A percentile compares a stretch with the other conserved stretches of the same genome.
phyloP scores from a whole-genome alignment of 208 protist species.

The Novymonas esmeraldas region DNA sequence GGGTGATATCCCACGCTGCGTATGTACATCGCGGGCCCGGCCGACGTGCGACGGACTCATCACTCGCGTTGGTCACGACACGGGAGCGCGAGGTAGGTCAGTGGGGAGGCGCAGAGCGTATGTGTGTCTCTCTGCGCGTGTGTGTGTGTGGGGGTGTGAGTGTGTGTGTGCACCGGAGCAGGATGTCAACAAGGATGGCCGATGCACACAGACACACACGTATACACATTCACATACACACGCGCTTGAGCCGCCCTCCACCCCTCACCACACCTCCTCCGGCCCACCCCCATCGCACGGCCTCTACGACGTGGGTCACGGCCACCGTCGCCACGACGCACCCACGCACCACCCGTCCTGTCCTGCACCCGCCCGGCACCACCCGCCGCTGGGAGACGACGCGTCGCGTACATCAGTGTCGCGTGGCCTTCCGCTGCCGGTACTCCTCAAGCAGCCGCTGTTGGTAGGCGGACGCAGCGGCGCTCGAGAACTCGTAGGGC shows the following conservation, averaged over 20 bases:
- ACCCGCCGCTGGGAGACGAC: too few species aligned
- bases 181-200: neutral
- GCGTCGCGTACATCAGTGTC: too few species aligned
- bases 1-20: neutral
- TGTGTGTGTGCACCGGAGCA: neutral
- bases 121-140: neutral
- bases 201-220: neutral
- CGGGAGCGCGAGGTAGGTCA: too few species aligned
- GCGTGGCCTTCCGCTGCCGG: conserved; percentile 39
- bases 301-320: too few species aligned
- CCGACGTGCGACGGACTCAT: too few species aligned
- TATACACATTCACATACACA: neutral
- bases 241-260: neutral
- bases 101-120: neutral
- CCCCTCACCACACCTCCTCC: neutral
- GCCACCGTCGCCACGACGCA: too few species aligned
- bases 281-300: too few species aligned
- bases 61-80: too few species aligned
- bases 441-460: conserved; percentile 79
- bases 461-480: conserved; percentile 82
- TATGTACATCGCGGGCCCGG: too few species aligned
- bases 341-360: too few species aligned
- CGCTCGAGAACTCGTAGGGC: conserved; percentile 73
- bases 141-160: neutral
- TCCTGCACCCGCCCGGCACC: too few species aligned